Evolutionary conservation across 805 yeast species (phyloP).

Genomic region (Wickerhamomyces subpelliculosus): DNA sequence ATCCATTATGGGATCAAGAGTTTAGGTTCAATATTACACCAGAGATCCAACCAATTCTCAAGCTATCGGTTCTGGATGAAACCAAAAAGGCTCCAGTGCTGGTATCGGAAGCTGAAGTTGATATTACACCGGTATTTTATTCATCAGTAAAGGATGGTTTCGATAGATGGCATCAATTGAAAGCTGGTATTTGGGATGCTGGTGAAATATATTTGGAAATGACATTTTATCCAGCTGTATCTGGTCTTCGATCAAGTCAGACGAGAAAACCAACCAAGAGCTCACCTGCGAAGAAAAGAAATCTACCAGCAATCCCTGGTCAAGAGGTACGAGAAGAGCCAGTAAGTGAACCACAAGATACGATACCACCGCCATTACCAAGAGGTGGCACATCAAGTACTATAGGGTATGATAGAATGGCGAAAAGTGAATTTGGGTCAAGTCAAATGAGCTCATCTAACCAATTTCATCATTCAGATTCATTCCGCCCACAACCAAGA

Average conservation of each 20-base stretch:
- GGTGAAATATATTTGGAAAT: conserved; percentile 87
- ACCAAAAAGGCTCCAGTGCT: conserved; percentile 81
- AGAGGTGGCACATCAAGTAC: conserved; percentile 6
- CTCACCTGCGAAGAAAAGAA: conserved; percentile 11
- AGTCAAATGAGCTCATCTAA: too few species aligned
- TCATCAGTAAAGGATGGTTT: conserved; percentile 66
- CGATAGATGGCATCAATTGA: conserved; percentile 78
- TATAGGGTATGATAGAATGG: too few species aligned
- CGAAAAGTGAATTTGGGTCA: neutral
- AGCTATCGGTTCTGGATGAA: conserved; percentile 76
- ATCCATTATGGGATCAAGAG: conserved; percentile 82
- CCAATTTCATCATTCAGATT: neutral
- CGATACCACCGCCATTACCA: conserved; percentile 19
- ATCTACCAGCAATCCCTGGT: conserved; percentile 23
- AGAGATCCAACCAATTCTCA: conserved; percentile 55
- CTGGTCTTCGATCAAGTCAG: conserved; percentile 1
- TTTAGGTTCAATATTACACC: conserved; percentile 59
- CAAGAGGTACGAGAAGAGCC: conserved; percentile 1
- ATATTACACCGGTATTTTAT: conserved; percentile 63
- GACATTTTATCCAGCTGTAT: conserved; percentile 72
- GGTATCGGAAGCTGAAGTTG: conserved; percentile 76
- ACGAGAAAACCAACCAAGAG: conserved; percentile 4
- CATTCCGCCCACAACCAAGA: neutral
- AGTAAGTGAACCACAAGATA: conserved; percentile 1
- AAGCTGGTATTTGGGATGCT: conserved; percentile 64